Evolutionary conservation across 805 yeast genomes (phyloP).

Genomic region (Wilhelminamyces savonicus): DNA sequence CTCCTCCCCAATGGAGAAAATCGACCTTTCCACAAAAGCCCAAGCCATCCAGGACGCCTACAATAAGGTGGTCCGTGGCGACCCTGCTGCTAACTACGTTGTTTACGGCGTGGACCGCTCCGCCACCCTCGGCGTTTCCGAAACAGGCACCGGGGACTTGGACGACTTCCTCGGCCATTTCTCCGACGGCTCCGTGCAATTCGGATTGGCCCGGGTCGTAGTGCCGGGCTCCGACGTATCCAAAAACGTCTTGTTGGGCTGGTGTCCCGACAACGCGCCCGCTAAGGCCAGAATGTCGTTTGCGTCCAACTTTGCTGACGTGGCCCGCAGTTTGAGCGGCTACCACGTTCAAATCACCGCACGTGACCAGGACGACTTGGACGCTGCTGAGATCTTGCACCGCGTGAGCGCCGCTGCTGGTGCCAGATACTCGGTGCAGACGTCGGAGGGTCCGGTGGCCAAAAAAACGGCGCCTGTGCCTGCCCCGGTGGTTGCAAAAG

Average conservation of each 20-base stretch:
- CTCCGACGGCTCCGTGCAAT: slow-evolving; percentile 83
- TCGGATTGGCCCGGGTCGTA: slow-evolving; percentile 79
- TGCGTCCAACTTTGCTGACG: slow-evolving; percentile 72
- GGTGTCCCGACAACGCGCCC: slow-evolving; percentile 98
- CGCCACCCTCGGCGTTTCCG: slow-evolving; percentile 40
- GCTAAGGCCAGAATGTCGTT: slow-evolving; percentile 66
- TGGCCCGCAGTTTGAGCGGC: slow-evolving; percentile 63
- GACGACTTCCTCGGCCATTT: slow-evolving; percentile 75
- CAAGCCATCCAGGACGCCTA: slow-evolving; percentile 70
- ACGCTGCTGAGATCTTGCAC: slow-evolving; percentile 65
- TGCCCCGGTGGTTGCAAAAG: slow-evolving; percentile 21
- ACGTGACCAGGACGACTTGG: slow-evolving; percentile 87
- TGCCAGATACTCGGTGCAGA: slow-evolving; percentile 78
- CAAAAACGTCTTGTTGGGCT: slow-evolving; percentile 80
- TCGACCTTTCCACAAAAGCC: slow-evolving; percentile 63
- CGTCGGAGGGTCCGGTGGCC: slow-evolving; percentile 9
- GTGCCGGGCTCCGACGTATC: slow-evolving; percentile 90
- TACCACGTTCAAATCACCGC: slow-evolving; percentile 97
- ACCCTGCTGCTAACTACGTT: slow-evolving; percentile 64
- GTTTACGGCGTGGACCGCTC: slow-evolving; percentile 70
- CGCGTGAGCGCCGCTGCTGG: slow-evolving; percentile 91
- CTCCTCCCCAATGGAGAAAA: slow-evolving; percentile 56
- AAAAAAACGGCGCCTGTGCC: slow-evolving; percentile 11
- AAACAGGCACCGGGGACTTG: slow-evolving; percentile 59
- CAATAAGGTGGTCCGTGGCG: slow-evolving; percentile 74